Conservation (phyloP, 2,329 filamentous ascomycete species). For the Penicillium sp. region DNA sequence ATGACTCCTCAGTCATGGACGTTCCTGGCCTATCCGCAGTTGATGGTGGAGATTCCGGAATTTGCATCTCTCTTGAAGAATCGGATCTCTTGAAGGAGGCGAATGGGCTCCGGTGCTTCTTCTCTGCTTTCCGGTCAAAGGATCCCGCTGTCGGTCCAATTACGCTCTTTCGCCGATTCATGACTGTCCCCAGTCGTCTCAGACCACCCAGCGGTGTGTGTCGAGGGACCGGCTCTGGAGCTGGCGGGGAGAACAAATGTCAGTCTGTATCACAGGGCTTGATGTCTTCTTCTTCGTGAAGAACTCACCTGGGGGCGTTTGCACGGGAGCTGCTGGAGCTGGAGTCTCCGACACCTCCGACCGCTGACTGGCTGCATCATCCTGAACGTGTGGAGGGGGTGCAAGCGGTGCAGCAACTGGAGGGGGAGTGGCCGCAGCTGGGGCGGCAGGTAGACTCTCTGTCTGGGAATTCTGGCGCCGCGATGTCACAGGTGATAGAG, state of each 20-base stretch:
- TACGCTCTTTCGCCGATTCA: conserved; percentile 49
- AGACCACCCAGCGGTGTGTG: conserved; percentile 47
- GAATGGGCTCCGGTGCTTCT: conserved; percentile 47
- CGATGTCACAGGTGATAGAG: conserved; percentile 13
- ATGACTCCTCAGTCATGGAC: conserved; percentile 30
- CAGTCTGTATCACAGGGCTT: conserved; percentile 1
- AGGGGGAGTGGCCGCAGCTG: conserved; percentile 8
- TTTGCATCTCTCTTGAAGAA: conserved; percentile 41
- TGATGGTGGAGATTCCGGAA: conserved; percentile 36
- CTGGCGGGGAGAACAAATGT: conserved; percentile 24
- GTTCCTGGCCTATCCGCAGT: conserved; percentile 37
- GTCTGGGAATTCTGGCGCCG: conserved; percentile 21
- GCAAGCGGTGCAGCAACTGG: conserved; percentile 25
- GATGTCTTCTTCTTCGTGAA: too few relatives aligned
- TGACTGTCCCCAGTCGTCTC: conserved; percentile 50
- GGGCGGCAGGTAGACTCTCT: conserved; percentile 14
- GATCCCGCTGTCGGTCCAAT: conserved; percentile 36
- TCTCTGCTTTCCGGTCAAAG: conserved; percentile 36
- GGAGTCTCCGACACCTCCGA: conserved; percentile 50
- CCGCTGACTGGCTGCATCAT: conserved; percentile 59
- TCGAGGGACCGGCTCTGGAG: conserved; percentile 41
- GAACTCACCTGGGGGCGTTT: conserved; percentile 39
- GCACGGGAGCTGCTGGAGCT: conserved; percentile 13
- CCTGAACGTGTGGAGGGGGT: conserved; percentile 41
- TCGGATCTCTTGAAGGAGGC: conserved; percentile 45